Evolutionary conservation across 441 rosid genomes (phyloP), one percentile per base, ranked within the genome.

Genomic region (Eruca vesicaria): DNA sequence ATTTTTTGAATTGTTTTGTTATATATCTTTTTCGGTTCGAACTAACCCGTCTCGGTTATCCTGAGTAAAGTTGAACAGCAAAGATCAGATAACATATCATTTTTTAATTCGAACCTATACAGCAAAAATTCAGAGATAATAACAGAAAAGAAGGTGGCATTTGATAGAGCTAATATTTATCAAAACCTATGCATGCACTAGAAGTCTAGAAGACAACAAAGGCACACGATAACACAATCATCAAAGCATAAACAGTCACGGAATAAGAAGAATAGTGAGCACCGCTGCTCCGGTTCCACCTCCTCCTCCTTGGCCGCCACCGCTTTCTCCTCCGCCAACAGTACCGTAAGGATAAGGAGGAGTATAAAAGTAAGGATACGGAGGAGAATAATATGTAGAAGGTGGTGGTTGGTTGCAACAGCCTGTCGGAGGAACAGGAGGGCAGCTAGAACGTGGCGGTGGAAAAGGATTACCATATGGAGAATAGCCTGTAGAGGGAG

Each of bases 331-430:
- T 23, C 81, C 77, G 10, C 66, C 66, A 2, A 78, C 1, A 53
- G 83, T 74, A 61, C 76, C 85, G 19, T 69, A 71, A 67, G 88
- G 87, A 66, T 74, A 71, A 7, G 91, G 89, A 55, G 87, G 87
- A 72, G 86, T 71, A 12, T 73, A 71, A 23, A 3, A 67, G 15
- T 72, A 76, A 55, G 85, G 78, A 66, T 66, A 63, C 8, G 84
- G 79, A 50, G 83, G 83, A 38, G 88, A 81, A 53, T 33, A 33
- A 10, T 41, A 67, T 9, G 72, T 66, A 2, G 77, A 62, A 62
- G 81, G 74, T 68, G 81, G 74, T 68, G 77, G 70, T 53, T 80
- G 75, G 20, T 80, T 52, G 35, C 68, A 73, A 76, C 89, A 84
- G 76, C 86, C 83, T 75, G 77, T 75, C 1, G 62, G 71, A 2